phyloP scores from a whole-genome alignment of 805 yeast genomes.

The Cyberlindnera euphorbiae region DNA sequence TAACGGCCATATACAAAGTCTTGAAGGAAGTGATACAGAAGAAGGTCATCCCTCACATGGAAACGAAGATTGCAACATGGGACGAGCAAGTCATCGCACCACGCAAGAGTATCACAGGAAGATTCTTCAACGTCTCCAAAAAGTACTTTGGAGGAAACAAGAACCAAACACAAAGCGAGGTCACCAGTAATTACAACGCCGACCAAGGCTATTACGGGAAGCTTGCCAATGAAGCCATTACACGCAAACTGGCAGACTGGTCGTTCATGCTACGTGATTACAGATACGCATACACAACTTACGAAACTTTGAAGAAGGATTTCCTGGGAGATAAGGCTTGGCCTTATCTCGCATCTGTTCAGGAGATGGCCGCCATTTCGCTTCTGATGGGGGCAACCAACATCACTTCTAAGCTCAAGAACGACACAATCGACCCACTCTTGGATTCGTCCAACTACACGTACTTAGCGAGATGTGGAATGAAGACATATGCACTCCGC shows the following conservation, averaged over 20 bases:
- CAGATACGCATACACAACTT: slow-evolving; percentile 75
- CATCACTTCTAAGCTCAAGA: slow-evolving; percentile 36
- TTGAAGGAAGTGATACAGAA: slow-evolving; percentile 33
- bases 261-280: slow-evolving; percentile 87
- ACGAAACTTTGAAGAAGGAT: slow-evolving; percentile 78
- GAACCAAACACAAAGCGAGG: slow-evolving; percentile 19
- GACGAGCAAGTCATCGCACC: slow-evolving; percentile 77
- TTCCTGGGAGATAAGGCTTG: slow-evolving; percentile 74
- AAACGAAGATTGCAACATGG: slow-evolving; percentile 74
- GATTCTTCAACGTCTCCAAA: slow-evolving; percentile 63
- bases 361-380: slow-evolving; percentile 81
- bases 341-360: slow-evolving; percentile 75
- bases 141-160: slow-evolving; percentile 40
- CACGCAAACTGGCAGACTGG: slow-evolving; percentile 89
- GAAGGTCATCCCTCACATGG: slow-evolving; percentile 72
- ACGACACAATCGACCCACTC: slow-evolving; percentile 42
- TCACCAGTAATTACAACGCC: slow-evolving; percentile 39
- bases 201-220: slow-evolving; percentile 56
- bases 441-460: slow-evolving; percentile 69
- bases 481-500: slow-evolving; percentile 67
- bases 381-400: slow-evolving; percentile 52
- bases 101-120: slow-evolving; percentile 67
- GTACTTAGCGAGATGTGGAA: slow-evolving; percentile 63
- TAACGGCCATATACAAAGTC: slow-evolving; percentile 16
- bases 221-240: slow-evolving; percentile 61